A percentile compares a stretch with the other conserved stretches of the same genome.
Evolutionary conservation across 78 protist species (phyloP).

Genomic region (Abeoforma whisleri): DNA sequence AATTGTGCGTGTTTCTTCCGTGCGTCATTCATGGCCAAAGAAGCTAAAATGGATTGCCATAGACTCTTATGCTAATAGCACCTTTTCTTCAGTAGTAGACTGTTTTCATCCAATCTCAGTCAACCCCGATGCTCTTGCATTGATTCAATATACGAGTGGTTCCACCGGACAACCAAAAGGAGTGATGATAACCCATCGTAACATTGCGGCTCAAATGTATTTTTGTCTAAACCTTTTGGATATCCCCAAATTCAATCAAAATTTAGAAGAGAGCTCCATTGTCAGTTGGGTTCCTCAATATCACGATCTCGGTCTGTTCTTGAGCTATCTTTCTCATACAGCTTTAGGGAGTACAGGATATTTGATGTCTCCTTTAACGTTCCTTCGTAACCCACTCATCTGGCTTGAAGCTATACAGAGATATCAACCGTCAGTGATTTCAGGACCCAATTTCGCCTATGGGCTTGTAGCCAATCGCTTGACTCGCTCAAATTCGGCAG

Average conservation of each 20-base stretch:
- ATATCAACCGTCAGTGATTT: background rate
- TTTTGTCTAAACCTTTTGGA: too few species aligned
- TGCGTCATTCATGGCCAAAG: background rate
- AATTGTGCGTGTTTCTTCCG: background rate
- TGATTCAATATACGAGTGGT: background rate
- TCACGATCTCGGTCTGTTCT: background rate
- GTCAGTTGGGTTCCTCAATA: background rate
- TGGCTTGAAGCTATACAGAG: background rate
- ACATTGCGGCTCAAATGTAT: background rate
- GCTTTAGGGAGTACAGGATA: background rate
- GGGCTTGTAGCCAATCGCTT: too few species aligned
- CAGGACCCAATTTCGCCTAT: too few species aligned
- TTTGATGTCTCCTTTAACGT: background rate
- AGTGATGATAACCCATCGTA: background rate
- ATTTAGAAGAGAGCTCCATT: too few species aligned
- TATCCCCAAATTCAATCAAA: too few species aligned
- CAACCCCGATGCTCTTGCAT: too few species aligned
- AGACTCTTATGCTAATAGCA: too few species aligned
- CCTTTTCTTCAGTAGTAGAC: too few species aligned
- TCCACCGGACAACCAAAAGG: slow-evolving; percentile 13
- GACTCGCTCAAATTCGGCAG: too few species aligned
- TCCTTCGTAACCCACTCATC: background rate
- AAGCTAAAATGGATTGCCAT: background rate
- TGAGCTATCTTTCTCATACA: background rate
- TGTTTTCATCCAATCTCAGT: too few species aligned